Evolutionary conservation across 768 basidiomycete species (phyloP), one percentile per base, ranked within the genome.

Genomic region (Agrocybe pediades): DNA sequence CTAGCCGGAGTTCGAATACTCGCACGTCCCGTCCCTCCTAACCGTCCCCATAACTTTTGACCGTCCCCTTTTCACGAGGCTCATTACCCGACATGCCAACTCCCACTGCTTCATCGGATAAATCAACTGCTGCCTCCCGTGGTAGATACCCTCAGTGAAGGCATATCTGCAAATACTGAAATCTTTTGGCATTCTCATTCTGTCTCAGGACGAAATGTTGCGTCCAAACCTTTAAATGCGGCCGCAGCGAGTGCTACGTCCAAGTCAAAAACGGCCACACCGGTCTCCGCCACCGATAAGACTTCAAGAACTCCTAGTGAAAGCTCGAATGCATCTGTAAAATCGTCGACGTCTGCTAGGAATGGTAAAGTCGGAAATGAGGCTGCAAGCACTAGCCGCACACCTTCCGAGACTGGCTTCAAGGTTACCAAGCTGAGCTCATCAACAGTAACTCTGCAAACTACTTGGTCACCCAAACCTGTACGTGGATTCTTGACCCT

Each of bases 401-500:
- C 59, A 23, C 51, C 50, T 9, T 61, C 60, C n/a, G 61, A 66
- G 43, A 36, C 49, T 8, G 57, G 55, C 9, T 59, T 62, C 53
- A 67, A 63, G 33, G 63, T 67, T 36, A 67, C 65, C 9, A 67
- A 67, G 46, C 44, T 63, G 44, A 65, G 65, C 49, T 62, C 65
- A 36, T 55, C 60, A 13, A 67, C 65, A 3, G 62, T 67, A 15
- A 62, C 62, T 24, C 51, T 67, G 44, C 59, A 62, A 16, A 61
- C 63, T 19, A 57, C 58, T 25, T 66, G 65, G 65, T 54, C 58
- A 6, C 63, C 62, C 6, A 55, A 58, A 24, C 62, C 51, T n/a
- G 59, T 52, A 54, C 49, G 55, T 54, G 43, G 41, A 15, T 21
- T 8, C 40, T 20, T 49, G 8, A 40, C 20, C 7, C 44, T 25